Evolutionary conservation across 805 yeast genomes (phyloP), one percentile per base, ranked within the genome.

Genomic region (Wickerhamiella occidentalis): DNA sequence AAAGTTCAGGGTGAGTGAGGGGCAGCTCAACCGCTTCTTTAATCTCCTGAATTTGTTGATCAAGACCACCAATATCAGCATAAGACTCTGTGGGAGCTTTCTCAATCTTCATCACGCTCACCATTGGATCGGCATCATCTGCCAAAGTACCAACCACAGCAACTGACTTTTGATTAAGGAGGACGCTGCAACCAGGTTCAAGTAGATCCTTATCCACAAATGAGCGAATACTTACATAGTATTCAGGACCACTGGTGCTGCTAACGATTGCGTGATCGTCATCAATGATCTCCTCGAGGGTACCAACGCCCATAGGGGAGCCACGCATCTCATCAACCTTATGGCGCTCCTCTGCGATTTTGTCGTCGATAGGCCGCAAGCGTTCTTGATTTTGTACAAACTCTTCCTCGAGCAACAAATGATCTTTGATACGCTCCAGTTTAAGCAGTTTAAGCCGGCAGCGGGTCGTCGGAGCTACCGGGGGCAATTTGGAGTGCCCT

Each of bases 191-290:
- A 7, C 97, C 96, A 0, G 97, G 98, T 66, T 92, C 97, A 54
- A 92, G 71, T 53, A 90, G 70, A 51, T 92, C 96, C 68, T 92
- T 92, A 67, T 92, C 98, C 15, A 92, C 98, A 72, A 92, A 92
- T 9, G 96, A 85, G 68, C 94, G 72, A 57, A 92, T 92, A 5
- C 95, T 82, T 30, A 92, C 98, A 64, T 92, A 92, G 67, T 88
- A 92, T 68, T 92, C 98, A 6, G 97, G 95, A 19, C 97, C 96
- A 11, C 95, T 86, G 6, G 94, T 80, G 48, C 94, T 80, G 43
- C 96, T 86, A 41, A 92, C 96, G 71, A 92, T 92, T 17, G 98
- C 98, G 67, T 92, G 98, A 64, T 92, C 98, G 66, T 92, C 98
- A 63, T 92, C 98, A 58, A 92, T 85, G 54, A 92, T 85, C 70